These are phyloP conservation scores for Dipteronia dyeriana DNA, from an alignment of 345 rosid genomes.

Conservation along the genomic window DNA sequence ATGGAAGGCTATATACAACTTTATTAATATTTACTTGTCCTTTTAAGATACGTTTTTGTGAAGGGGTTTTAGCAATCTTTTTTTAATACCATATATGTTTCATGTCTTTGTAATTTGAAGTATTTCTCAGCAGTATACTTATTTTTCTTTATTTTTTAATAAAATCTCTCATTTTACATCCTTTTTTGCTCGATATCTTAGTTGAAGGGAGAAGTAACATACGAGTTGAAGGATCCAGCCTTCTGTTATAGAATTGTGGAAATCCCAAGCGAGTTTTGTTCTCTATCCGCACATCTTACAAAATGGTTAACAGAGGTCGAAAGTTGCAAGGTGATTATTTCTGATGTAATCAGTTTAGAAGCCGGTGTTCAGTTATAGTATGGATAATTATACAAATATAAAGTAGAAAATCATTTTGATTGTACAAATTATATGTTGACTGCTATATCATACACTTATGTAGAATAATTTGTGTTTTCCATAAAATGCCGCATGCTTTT, in stretches of 20 bases:
- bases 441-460: not conserved
- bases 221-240: slow-evolving; percentile 77
- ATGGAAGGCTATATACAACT: not conserved
- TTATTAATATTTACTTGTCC: not conserved
- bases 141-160: not conserved
- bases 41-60: not conserved
- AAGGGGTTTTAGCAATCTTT: not conserved
- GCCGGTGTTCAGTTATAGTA: slow-evolving; percentile 4
- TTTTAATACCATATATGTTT: not conserved
- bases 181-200: slow-evolving; percentile 34
- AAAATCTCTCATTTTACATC: slow-evolving; percentile 17
- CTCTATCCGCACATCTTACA: slow-evolving; percentile 61
- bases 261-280: slow-evolving; percentile 62
- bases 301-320: slow-evolving; percentile 85
- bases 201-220: slow-evolving; percentile 85
- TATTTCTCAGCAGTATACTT: not conserved
- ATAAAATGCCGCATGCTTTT: not conserved
- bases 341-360: slow-evolving; percentile 20
- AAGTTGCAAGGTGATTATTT: slow-evolving; percentile 61
- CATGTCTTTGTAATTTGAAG: not conserved
- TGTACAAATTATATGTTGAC: not conserved
- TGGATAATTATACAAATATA: not conserved
- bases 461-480: not conserved
- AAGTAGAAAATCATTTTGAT: not conserved
- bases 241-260: slow-evolving; percentile 64